phyloP scores from a whole-genome alignment of 164 flowering plant genomes.

The Aristolochia fimbriata region DNA sequence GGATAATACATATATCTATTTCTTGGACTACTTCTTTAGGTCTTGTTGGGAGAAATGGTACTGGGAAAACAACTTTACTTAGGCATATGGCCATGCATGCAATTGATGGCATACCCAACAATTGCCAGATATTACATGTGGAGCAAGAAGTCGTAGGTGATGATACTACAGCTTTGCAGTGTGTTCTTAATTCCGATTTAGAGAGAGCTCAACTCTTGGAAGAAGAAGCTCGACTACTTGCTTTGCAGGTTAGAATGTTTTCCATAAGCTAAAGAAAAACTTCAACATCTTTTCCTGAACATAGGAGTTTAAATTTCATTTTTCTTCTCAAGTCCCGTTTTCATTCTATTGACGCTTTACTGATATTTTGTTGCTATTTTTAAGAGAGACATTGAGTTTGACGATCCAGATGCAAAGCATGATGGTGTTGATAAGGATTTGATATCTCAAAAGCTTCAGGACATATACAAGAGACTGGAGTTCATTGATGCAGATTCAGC shows the following conservation, averaged over 20 bases:
- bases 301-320: neutral
- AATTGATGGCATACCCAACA: constrained; percentile 91
- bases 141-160: constrained; percentile 99
- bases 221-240: constrained; percentile 74
- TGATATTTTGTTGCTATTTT: constrained; percentile 13
- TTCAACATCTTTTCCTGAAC: neutral
- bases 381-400: constrained; percentile 66
- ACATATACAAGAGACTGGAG: constrained; percentile 78
- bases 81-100: constrained; percentile 98
- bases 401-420: constrained; percentile 27
- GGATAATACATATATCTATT: too few species aligned
- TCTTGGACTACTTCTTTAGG: constrained; percentile 30
- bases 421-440: constrained; percentile 44
- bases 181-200: constrained; percentile 82
- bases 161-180: constrained; percentile 75
- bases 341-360: neutral
- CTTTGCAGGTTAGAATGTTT: constrained; percentile 47
- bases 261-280: neutral
- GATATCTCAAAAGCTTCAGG: constrained; percentile 56
- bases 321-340: neutral
- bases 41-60: constrained; percentile 97
- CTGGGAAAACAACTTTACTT: constrained; percentile 94
- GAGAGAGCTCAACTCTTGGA: constrained; percentile 80
- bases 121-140: constrained; percentile 91
- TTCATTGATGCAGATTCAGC: constrained; percentile 90